A percentile compares a stretch with the other conserved stretches of the same genome.
These are phyloP conservation scores for Blumeriella jaapii DNA, from an alignment of 2,329 filamentous ascomycete species.

Conservation along the genomic window DNA sequence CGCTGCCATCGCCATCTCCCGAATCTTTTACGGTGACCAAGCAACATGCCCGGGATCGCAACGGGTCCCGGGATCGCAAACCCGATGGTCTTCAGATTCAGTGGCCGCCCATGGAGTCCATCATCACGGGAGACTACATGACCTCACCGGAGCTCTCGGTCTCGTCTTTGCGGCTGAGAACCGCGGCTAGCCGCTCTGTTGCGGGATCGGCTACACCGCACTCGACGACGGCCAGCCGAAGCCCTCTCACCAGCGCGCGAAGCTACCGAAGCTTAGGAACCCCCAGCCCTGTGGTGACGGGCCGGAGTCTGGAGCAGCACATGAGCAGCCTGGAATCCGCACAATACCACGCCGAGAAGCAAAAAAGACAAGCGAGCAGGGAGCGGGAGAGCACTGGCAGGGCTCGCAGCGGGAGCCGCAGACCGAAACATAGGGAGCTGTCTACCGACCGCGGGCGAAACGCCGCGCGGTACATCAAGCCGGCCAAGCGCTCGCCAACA, in stretches of 20 bases:
- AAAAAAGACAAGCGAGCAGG: constrained; percentile 38
- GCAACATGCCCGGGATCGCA: constrained; percentile 48
- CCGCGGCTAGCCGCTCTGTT: constrained; percentile 34
- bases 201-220: constrained; percentile 42
- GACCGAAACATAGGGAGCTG: constrained; percentile 41
- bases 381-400: constrained; percentile 33
- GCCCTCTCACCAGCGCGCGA: constrained; percentile 30
- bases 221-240: constrained; percentile 39
- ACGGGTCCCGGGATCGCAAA: constrained; percentile 67
- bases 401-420: constrained; percentile 38
- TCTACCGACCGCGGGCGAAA: constrained; percentile 63
- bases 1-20: constrained; percentile 57
- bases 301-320: constrained; percentile 66
- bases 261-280: constrained; percentile 33
- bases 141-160: constrained; percentile 46
- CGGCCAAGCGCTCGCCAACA: constrained; percentile 76
- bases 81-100: constrained; percentile 62
- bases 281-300: constrained; percentile 45
- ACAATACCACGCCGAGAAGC: constrained; percentile 45
- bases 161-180: constrained; percentile 41
- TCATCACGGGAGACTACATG: constrained; percentile 38
- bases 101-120: constrained; percentile 39
- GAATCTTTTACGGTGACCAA: constrained; percentile 52
- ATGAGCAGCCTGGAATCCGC: constrained; percentile 78
- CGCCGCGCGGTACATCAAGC: constrained; percentile 55